Percentiles rank a stretch among this genome's conserved stretches.
Conservation (phyloP, 352 stramenopile genomes). For the Phytopythium kandeliae region DNA sequence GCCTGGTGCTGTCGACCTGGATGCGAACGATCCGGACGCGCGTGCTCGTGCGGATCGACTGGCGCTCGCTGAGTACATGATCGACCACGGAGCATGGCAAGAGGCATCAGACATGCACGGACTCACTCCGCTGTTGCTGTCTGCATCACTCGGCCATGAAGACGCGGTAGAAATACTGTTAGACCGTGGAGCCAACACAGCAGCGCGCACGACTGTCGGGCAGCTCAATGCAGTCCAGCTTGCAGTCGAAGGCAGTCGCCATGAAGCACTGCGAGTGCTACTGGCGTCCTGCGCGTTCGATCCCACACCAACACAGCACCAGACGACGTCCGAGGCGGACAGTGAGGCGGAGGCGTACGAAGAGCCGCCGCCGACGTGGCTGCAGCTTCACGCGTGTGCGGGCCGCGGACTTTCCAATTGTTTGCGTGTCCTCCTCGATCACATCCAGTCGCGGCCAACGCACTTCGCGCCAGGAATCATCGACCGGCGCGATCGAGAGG, state of each 20-base stretch:
- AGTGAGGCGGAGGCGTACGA: conserved; percentile 1
- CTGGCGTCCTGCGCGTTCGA: conserved; percentile 49
- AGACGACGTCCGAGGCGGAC: not conserved
- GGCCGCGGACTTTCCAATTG: conserved; percentile 52
- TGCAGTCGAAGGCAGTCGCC: conserved; percentile 58
- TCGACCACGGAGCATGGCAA: conserved; percentile 81
- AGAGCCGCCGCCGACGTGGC: conserved; percentile 18
- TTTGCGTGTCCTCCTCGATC: conserved; percentile 35
- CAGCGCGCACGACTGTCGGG: conserved; percentile 26
- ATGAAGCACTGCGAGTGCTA: conserved; percentile 36
- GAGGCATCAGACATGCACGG: conserved; percentile 59
- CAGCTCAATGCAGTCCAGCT: conserved; percentile 45
- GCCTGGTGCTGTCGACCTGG: not conserved
- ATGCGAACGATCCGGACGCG: conserved; percentile 7
- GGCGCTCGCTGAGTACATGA: conserved; percentile 69
- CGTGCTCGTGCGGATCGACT: conserved; percentile 33
- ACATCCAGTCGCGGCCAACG: conserved; percentile 30
- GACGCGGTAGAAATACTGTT: conserved; percentile 67
- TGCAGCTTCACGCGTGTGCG: conserved; percentile 59
- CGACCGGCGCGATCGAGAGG: conserved; percentile 55
- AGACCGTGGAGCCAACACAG: conserved; percentile 51
- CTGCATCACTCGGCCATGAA: conserved; percentile 45
- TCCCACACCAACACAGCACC: conserved; percentile 2
- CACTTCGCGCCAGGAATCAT: conserved; percentile 18
- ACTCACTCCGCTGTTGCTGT: conserved; percentile 61